Conservation (phyloP, 305 asterid species). For the Fraxinus baroniana region DNA sequence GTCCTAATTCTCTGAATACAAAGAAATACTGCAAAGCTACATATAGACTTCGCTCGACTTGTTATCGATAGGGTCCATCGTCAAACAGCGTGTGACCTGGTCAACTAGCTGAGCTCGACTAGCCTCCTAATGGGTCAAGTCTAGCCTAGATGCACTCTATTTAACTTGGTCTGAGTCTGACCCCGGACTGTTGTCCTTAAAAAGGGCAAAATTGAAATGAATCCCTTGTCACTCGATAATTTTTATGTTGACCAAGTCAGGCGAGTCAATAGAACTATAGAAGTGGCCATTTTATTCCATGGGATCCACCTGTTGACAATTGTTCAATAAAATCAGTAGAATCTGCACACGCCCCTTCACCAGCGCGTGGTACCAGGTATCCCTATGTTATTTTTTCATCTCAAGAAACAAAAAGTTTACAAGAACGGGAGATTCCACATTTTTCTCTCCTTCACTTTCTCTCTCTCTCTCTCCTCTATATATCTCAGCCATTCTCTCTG, state of each 20-base stretch:
- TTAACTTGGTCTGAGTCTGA: not conserved
- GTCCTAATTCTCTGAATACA: too few species aligned
- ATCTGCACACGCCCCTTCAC: constrained; percentile 53
- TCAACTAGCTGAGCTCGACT: not conserved
- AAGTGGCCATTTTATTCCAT: constrained; percentile 28
- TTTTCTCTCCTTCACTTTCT: constrained; percentile 25
- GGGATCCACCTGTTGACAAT: constrained; percentile 46
- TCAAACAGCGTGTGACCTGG: not conserved
- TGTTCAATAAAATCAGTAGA: constrained; percentile 35
- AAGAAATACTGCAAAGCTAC: not conserved
- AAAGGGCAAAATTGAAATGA: not conserved
- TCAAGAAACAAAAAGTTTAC: not conserved
- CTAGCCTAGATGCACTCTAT: not conserved
- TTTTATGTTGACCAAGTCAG: constrained; percentile 33
- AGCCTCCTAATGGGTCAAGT: not conserved
- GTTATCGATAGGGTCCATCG: not conserved
- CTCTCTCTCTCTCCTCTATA: constrained; percentile 27
- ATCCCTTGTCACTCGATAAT: constrained; percentile 12
- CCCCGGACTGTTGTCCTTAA: not conserved
- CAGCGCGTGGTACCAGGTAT: constrained; percentile 51
- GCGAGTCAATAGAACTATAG: constrained; percentile 24
- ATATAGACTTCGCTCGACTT: not conserved
- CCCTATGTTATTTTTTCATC: constrained; percentile 16
- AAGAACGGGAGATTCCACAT: constrained; percentile 5
- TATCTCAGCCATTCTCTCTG: constrained; percentile 17